phyloP scores from a whole-genome alignment of 768 basidiomycete genomes.

The Leccinum truebloodii region DNA sequence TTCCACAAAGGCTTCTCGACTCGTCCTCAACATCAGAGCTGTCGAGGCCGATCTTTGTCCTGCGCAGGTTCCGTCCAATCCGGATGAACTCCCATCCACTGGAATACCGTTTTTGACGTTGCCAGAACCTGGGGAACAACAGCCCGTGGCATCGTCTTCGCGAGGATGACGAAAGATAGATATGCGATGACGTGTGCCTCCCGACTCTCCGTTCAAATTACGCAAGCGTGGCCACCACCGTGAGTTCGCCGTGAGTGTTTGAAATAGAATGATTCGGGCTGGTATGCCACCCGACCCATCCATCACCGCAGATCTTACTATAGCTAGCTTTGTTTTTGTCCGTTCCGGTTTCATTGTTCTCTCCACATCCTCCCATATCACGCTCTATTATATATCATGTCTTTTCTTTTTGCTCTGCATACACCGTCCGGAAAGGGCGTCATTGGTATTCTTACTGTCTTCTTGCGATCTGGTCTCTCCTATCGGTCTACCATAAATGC shows the following conservation, averaged over 20 bases:
- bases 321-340: background rate
- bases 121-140: slow-evolving; percentile 7
- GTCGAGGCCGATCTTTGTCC: slow-evolving; percentile 1
- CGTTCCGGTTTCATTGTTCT: background rate
- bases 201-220: too few species aligned
- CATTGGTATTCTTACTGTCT: background rate
- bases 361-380: background rate
- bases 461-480: background rate
- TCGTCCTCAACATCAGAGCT: slow-evolving; percentile 21
- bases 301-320: background rate
- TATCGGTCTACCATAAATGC: background rate
- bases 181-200: background rate
- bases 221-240: background rate
- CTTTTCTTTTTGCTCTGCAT: background rate
- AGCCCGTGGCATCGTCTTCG: slow-evolving; percentile 14
- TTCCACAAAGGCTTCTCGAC: slow-evolving; percentile 18
- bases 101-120: background rate
- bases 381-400: background rate
- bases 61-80: slow-evolving; percentile 5
- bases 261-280: background rate
- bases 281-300: background rate
- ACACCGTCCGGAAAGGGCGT: background rate
- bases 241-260: background rate
- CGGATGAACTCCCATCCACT: slow-evolving; percentile 4
- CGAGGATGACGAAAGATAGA: background rate